phyloP scores from a whole-genome alignment of 2,329 filamentous ascomycete genomes.

The Phialophora expanda region DNA sequence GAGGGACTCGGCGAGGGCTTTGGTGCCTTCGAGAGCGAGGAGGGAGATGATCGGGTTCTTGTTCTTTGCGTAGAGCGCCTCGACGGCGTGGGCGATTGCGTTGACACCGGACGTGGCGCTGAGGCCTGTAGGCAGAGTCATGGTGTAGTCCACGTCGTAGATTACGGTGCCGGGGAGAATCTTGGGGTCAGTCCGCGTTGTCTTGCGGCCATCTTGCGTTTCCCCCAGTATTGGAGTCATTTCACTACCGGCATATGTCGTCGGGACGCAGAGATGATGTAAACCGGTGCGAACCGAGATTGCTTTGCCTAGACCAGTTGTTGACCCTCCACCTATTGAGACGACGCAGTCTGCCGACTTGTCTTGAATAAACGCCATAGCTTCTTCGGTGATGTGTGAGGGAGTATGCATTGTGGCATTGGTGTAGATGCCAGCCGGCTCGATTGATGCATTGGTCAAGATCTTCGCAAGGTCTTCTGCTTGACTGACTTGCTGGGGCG shows the following conservation, averaged over 20 bases:
- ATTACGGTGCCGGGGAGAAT: conserved; percentile 67
- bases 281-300: conserved; percentile 60
- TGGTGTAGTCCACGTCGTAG: conserved; percentile 68
- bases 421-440: conserved; percentile 58
- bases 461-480: conserved; percentile 53
- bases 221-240: conserved; percentile 70
- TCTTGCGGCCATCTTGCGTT: conserved; percentile 63
- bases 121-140: conserved; percentile 60
- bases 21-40: conserved; percentile 63
- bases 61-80: conserved; percentile 67
- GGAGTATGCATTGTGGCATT: conserved; percentile 69
- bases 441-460: conserved; percentile 47
- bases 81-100: conserved; percentile 69
- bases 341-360: conserved; percentile 61
- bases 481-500: conserved; percentile 57
- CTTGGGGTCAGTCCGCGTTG: conserved; percentile 62
- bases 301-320: conserved; percentile 66
- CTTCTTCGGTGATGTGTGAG: conserved; percentile 61
- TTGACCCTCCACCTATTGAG: conserved; percentile 67
- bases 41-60: conserved; percentile 65
- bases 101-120: conserved; percentile 67
- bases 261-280: conserved; percentile 66
- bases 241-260: conserved; percentile 66
- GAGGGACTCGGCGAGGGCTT: conserved; percentile 59
- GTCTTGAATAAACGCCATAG: conserved; percentile 55